A percentile compares a stretch with the other conserved stretches of the same genome.
These are phyloP conservation scores for Nakazawaea holstii DNA, from an alignment of 805 yeast genomes.

Conservation along the genomic window DNA sequence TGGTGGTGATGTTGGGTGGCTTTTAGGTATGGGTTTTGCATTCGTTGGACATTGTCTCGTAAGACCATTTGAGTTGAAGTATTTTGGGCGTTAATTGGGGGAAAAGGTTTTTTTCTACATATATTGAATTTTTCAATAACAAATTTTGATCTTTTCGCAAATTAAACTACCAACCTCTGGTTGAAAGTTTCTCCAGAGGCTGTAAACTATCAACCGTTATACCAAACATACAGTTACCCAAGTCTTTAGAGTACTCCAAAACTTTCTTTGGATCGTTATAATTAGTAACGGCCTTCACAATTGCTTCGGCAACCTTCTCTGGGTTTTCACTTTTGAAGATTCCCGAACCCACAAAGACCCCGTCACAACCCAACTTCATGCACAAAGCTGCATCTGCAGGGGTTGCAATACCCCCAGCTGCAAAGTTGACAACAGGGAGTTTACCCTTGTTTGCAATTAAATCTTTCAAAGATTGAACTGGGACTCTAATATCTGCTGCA, in stretches of 20 bases:
- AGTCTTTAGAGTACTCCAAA: slow-evolving; percentile 60
- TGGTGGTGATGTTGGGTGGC: slow-evolving; percentile 29
- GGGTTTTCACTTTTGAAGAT: slow-evolving; percentile 74
- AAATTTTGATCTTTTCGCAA: slow-evolving; percentile 3
- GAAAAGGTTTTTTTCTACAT: neutral
- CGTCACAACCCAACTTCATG: slow-evolving; percentile 78
- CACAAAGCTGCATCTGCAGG: slow-evolving; percentile 85
- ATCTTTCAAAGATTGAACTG: slow-evolving; percentile 44
- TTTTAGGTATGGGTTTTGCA: slow-evolving; percentile 24
- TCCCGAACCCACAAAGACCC: slow-evolving; percentile 75
- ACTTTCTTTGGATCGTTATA: slow-evolving; percentile 55
- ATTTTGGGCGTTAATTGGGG: slow-evolving; percentile 20
- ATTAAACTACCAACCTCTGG: slow-evolving; percentile 45
- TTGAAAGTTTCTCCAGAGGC: slow-evolving; percentile 40
- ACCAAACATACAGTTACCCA: slow-evolving; percentile 78
- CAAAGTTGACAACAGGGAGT: slow-evolving; percentile 79
- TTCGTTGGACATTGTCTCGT: slow-evolving; percentile 24
- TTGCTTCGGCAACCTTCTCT: slow-evolving; percentile 67
- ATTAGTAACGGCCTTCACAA: slow-evolving; percentile 73
- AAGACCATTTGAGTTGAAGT: slow-evolving; percentile 28
- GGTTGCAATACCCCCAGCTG: slow-evolving; percentile 87
- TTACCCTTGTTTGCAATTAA: slow-evolving; percentile 48
- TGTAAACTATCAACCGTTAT: slow-evolving; percentile 48
- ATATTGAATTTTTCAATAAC: slow-evolving; percentile 6
- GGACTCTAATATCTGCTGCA: slow-evolving; percentile 58